These are phyloP conservation scores for Botrytis hyacinthi DNA, from an alignment of 2,329 filamentous ascomycete species.

Conservation along the genomic window DNA sequence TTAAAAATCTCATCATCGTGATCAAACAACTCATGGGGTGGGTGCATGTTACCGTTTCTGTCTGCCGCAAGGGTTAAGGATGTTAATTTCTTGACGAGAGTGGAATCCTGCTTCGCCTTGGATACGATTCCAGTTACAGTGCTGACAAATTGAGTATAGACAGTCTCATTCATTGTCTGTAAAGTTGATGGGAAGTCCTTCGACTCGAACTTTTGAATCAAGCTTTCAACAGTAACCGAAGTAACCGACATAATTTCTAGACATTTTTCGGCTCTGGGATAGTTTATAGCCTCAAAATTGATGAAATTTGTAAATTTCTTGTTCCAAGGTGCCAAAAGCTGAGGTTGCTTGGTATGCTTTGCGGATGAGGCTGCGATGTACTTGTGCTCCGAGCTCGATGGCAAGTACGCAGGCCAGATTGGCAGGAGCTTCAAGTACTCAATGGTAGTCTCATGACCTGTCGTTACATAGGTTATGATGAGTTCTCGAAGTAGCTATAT, in stretches of 20 bases:
- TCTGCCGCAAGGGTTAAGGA: slow-evolving; percentile 28
- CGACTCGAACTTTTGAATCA: slow-evolving; percentile 24
- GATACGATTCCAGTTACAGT: background rate
- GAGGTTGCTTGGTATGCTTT: slow-evolving; percentile 23
- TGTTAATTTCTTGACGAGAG: background rate
- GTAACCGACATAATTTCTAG: background rate
- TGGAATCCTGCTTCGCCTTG: background rate
- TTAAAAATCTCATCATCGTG: slow-evolving; percentile 32
- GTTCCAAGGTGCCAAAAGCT: slow-evolving; percentile 32
- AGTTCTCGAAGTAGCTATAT: slow-evolving; percentile 24
- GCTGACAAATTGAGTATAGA: background rate
- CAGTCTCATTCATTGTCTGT: background rate
- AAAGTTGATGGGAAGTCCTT: slow-evolving; percentile 24
- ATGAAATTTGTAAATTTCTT: slow-evolving; percentile 28
- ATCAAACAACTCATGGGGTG: slow-evolving; percentile 31
- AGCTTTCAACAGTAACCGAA: background rate
- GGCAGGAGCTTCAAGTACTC: slow-evolving; percentile 17
- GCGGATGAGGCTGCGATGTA: slow-evolving; percentile 24
- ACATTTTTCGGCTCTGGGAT: background rate
- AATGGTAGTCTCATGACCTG: background rate
- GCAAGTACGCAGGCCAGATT: slow-evolving; percentile 25
- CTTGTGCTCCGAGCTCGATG: background rate
- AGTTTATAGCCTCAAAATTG: slow-evolving; percentile 1
- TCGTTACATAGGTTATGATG: slow-evolving; percentile 13
- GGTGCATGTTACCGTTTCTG: slow-evolving; percentile 25